phyloP scores from a whole-genome alignment of 2,329 filamentous ascomycete species.

The Botrytis paeoniae region DNA sequence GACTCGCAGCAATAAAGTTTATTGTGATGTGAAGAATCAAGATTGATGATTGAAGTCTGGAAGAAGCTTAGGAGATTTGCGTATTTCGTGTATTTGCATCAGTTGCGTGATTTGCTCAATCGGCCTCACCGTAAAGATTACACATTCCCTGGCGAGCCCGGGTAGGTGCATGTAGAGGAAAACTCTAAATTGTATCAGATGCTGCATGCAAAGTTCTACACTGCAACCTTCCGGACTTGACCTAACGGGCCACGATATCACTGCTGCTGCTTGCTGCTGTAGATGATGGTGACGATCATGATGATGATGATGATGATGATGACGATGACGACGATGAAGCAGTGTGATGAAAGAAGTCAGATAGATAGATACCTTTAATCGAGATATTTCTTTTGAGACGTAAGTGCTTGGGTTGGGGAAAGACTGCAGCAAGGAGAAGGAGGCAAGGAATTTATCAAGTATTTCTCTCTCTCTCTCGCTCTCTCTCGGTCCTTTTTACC shows the following conservation, averaged over 20 bases:
- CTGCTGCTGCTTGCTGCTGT: not conserved
- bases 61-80: not conserved
- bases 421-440: not conserved
- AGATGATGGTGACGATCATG: not conserved
- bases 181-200: conserved; percentile 2
- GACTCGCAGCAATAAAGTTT: not conserved
- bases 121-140: conserved; percentile 2
- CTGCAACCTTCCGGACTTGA: not conserved
- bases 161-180: conserved; percentile 8
- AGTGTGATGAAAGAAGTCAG: not conserved
- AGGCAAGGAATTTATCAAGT: not conserved
- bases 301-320: not conserved
- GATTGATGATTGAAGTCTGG: not conserved
- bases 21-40: not conserved
- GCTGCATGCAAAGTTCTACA: not conserved
- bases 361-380: not conserved
- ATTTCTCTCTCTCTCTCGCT: not conserved
- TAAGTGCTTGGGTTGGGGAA: not conserved
- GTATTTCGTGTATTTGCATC: not conserved
- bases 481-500: not conserved
- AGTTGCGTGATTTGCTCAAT: not conserved
- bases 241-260: not conserved
- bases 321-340: not conserved
- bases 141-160: not conserved
- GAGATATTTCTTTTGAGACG: not conserved